Conservation (phyloP, 2,329 filamentous ascomycete species). For the Diaporthe sp. region DNA sequence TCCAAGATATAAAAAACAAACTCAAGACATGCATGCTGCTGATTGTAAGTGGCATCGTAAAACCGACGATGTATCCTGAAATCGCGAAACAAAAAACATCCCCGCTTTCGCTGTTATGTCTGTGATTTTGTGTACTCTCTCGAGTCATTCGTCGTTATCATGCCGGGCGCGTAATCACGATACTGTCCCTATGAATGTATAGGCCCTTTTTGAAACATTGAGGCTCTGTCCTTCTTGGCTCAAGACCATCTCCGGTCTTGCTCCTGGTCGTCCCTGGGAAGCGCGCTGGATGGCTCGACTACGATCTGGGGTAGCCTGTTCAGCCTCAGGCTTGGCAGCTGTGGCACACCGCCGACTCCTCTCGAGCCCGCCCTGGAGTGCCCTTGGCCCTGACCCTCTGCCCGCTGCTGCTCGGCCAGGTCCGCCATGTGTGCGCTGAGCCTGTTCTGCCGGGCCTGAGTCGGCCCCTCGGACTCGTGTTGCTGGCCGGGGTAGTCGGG, state of each 20-base stretch:
- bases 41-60: constrained; percentile 11
- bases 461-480: constrained; percentile 29
- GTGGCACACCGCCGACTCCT: constrained; percentile 58
- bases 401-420: constrained; percentile 43
- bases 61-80: constrained; percentile 10
- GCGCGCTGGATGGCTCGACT: constrained; percentile 66
- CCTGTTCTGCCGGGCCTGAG: constrained; percentile 50
- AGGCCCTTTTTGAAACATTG: no score
- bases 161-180: neutral
- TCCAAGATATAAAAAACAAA: constrained; percentile 6
- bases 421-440: constrained; percentile 52
- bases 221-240: neutral
- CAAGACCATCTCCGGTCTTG: constrained; percentile 20
- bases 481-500: constrained; percentile 63
- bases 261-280: constrained; percentile 46
- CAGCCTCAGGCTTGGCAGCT: constrained; percentile 67
- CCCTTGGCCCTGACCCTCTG: constrained; percentile 32
- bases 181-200: neutral
- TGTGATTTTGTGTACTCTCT: neutral
- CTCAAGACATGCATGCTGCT: constrained; percentile 11
- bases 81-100: neutral
- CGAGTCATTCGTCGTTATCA: constrained; percentile 23
- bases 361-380: constrained; percentile 46
- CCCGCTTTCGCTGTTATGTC: constrained; percentile 7
- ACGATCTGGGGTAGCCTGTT: constrained; percentile 69